Evolutionary conservation across 2,329 filamentous ascomycete genomes (phyloP).

Genomic region (Colletotrichum incanum): DNA sequence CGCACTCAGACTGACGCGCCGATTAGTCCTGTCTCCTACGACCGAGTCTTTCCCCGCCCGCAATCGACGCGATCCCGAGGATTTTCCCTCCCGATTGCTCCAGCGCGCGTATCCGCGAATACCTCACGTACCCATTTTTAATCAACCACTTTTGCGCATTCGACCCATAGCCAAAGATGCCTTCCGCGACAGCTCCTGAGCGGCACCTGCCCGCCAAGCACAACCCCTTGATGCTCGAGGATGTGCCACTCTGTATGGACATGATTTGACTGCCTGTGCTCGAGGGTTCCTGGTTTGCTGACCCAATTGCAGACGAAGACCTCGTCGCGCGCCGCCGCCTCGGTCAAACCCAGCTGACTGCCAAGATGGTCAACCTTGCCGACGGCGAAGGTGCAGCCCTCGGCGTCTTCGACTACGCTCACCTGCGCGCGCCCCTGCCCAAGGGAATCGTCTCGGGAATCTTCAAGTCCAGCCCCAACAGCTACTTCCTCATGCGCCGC

Average conservation of each 20-base stretch:
- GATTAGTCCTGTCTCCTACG: conserved; percentile 21
- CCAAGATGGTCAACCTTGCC: conserved; percentile 84
- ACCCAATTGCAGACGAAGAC: conserved; percentile 71
- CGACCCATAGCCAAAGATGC: conserved; percentile 32
- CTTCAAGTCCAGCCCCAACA: conserved; percentile 89
- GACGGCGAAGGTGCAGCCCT: conserved; percentile 82
- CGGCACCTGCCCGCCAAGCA: conserved; percentile 72
- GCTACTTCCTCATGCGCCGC: conserved; percentile 96
- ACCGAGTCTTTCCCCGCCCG: conserved; percentile 1
- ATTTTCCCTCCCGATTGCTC: conserved; percentile 4
- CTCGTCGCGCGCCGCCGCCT: conserved; percentile 89
- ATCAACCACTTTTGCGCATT: conserved; percentile 27
- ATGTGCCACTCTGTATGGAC: conserved; percentile 73
- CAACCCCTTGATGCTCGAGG: conserved; percentile 78
- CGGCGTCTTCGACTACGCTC: conserved; percentile 94
- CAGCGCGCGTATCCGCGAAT: conserved; percentile 23
- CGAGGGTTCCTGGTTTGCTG: conserved; percentile 32
- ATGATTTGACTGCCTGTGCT: conserved; percentile 39
- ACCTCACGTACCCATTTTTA: conserved; percentile 22
- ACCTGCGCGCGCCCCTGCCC: conserved; percentile 91
- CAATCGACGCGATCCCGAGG: conserved; percentile 20
- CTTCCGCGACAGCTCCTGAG: conserved; percentile 55
- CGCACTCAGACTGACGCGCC: conserved; percentile 35
- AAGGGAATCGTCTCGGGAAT: conserved; percentile 94
- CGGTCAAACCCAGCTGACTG: conserved; percentile 90